phyloP scores from a whole-genome alignment of 176 grass and related monocot species.

The Phoenix dactylifera region DNA sequence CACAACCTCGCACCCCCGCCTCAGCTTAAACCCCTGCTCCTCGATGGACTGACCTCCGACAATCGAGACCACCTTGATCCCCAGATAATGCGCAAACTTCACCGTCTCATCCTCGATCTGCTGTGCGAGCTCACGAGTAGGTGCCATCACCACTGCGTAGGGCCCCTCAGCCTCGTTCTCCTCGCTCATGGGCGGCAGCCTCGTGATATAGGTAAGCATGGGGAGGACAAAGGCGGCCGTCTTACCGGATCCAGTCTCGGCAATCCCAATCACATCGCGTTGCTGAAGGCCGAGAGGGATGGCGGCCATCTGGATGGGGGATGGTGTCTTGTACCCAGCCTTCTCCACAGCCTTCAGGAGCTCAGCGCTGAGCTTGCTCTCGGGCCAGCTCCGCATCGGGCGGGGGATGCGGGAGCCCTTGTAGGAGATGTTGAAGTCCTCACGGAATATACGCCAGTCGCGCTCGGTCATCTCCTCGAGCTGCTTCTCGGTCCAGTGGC shows the following conservation, averaged over 20 bases:
- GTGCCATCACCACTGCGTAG: slow-evolving; percentile 96
- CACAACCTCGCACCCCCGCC: slow-evolving; percentile 92
- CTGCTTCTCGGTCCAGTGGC: slow-evolving; percentile 81
- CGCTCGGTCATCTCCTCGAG: slow-evolving; percentile 85
- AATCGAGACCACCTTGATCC: slow-evolving; percentile 95
- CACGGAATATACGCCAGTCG: slow-evolving; percentile 94
- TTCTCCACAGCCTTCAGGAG: slow-evolving; percentile 78
- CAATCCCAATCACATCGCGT: slow-evolving; percentile 95
- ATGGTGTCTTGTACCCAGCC: slow-evolving; percentile 68
- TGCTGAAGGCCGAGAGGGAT: slow-evolving; percentile 94
- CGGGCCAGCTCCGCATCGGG: slow-evolving; percentile 76
- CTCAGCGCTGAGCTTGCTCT: slow-evolving; percentile 75
- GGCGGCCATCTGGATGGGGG: slow-evolving; percentile 92
- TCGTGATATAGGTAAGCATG: slow-evolving; percentile 90
- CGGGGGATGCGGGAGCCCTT: slow-evolving; percentile 84
- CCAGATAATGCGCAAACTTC: slow-evolving; percentile 92
- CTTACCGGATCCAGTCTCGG: slow-evolving; percentile 93
- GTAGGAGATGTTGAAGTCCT: slow-evolving; percentile 94
- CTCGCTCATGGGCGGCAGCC: slow-evolving; percentile 80
- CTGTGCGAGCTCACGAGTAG: slow-evolving; percentile 95
- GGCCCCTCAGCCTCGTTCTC: slow-evolving; percentile 95
- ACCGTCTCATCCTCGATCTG: slow-evolving; percentile 98
- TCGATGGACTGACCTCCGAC: slow-evolving; percentile 97
- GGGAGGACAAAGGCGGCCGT: slow-evolving; percentile 95
- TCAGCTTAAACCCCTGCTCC: slow-evolving; percentile 90